Evolutionary conservation across 129 eudicot genomes (phyloP).

Genomic region (Heracleum sosnowskyi): DNA sequence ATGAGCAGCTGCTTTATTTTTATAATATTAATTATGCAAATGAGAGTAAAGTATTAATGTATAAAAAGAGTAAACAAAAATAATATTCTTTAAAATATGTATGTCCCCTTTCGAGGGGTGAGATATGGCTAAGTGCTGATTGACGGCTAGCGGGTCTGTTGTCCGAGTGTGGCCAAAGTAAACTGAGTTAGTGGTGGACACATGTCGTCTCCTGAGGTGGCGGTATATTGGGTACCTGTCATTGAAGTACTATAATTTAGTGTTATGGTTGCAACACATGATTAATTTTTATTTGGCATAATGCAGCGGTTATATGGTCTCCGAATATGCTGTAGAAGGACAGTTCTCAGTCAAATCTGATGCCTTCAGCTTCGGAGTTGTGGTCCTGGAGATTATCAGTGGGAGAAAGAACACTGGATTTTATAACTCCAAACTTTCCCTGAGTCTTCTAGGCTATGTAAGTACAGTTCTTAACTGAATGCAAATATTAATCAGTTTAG

Average conservation of each 20-base stretch:
- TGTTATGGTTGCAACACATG: neutral
- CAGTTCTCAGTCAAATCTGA: constrained; percentile 37
- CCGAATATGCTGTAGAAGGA: constrained; percentile 40
- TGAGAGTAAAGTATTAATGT: no score
- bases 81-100: no score
- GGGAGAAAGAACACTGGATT: constrained; percentile 35
- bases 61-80: no score
- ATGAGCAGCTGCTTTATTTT: no score
- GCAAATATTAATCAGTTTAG: neutral
- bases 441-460: constrained; percentile 38
- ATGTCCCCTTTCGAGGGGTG: no score
- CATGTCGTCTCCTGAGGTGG: no score
- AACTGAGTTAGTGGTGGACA: no score
- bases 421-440: constrained; percentile 6
- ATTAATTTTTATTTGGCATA: neutral
- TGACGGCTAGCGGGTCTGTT: no score
- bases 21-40: no score
- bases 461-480: constrained; percentile 4
- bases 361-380: constrained; percentile 47
- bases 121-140: no score
- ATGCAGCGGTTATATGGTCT: constrained; percentile 24
- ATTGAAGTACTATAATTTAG: neutral
- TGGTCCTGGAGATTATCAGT: constrained; percentile 37
- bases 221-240: no score
- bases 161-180: no score